Base-by-base conservation (phyloP, 73 alveolate genomes). In the Paramecium sonneborni region DNA sequence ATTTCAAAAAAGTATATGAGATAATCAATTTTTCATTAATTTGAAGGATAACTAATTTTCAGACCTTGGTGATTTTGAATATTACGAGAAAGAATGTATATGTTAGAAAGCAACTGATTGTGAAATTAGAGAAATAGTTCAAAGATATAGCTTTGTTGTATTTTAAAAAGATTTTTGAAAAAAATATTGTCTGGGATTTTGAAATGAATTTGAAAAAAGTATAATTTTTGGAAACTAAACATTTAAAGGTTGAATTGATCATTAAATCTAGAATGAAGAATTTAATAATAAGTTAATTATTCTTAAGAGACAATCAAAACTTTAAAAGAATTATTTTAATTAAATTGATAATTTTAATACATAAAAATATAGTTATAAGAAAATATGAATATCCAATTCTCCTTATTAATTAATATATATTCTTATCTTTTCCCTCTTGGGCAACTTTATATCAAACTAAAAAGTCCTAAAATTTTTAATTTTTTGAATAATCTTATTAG, bases 91-190 rank as follows among this genome's bases (percentile, higher is more conserved):
- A 85, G 92, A 91, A 62, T 93, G 94, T 85, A 14, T n/a, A 95
- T 6, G 74, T 98, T 46, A 96, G 99, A 85, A 97, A 93, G 92
- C 74, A 93, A 26, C 93, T 98, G 58, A 95, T 95, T 12, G 97
- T 96, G 85, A 93, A 95, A 18, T 57, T 98, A 39, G 86, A 92
- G 48, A 79, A 95, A 26, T 94, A 96, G 39, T 95, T 98, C 85
- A 94, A 92, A 5, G 97, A 96, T 44, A 92, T 70, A 93, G 98
- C 69, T 93, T 98, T 82, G 99, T 97, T 94, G 97, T 93, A 69
- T 98, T 97, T 92, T 99, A 99, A 18, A 92, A 68, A 69, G 99
- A 99, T 20, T 97, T 99, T 99, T 99, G 96, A 92, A 98, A 98
- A 85, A 95, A 97, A 41, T 97, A 95, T 95, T 97, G 99, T 67